Conservation (phyloP, 768 basidiomycete genomes). For the Lactifluus pinguis region DNA sequence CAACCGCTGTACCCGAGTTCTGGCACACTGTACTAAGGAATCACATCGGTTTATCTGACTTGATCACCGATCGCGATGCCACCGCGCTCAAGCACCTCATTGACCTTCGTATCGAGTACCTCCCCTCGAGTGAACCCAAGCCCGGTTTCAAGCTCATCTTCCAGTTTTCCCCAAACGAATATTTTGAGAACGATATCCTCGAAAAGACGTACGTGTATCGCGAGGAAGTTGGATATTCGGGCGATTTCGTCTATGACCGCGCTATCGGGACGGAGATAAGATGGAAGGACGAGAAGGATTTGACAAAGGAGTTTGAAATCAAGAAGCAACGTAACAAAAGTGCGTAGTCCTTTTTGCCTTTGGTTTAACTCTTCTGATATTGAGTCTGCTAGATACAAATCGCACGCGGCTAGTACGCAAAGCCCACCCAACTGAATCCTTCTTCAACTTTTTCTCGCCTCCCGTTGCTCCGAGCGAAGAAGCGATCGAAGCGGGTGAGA, state of each 20-base stretch:
- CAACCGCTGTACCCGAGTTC: slow-evolving; percentile 79
- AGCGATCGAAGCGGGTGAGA: slow-evolving; percentile 56
- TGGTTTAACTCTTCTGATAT: neutral
- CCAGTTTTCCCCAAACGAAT: slow-evolving; percentile 74
- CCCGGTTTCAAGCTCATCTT: slow-evolving; percentile 92
- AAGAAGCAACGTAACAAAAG: slow-evolving; percentile 99
- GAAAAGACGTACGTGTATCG: slow-evolving; percentile 94
- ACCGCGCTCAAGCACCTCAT: slow-evolving; percentile 73
- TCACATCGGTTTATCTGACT: slow-evolving; percentile 74
- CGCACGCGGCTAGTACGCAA: slow-evolving; percentile 78
- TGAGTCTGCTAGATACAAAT: slow-evolving; percentile 53
- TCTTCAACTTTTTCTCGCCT: slow-evolving; percentile 98
- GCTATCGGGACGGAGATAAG: slow-evolving; percentile 87
- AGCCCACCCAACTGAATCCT: slow-evolving; percentile 84
- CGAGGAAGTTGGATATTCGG: slow-evolving; percentile 87
- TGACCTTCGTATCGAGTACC: slow-evolving; percentile 76
- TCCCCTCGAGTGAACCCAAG: slow-evolving; percentile 51
- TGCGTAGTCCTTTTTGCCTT: slow-evolving; percentile 26
- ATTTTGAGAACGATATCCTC: slow-evolving; percentile 74
- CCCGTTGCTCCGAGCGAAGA: slow-evolving; percentile 65
- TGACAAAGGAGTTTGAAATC: slow-evolving; percentile 96
- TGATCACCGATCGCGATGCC: slow-evolving; percentile 91
- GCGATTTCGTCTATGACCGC: slow-evolving; percentile 94
- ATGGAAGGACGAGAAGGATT: slow-evolving; percentile 98
- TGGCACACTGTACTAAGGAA: slow-evolving; percentile 96